Evolutionary conservation across 805 yeast species (phyloP), one percentile per base, ranked within the genome.

Genomic region (Saturnispora diversa): DNA sequence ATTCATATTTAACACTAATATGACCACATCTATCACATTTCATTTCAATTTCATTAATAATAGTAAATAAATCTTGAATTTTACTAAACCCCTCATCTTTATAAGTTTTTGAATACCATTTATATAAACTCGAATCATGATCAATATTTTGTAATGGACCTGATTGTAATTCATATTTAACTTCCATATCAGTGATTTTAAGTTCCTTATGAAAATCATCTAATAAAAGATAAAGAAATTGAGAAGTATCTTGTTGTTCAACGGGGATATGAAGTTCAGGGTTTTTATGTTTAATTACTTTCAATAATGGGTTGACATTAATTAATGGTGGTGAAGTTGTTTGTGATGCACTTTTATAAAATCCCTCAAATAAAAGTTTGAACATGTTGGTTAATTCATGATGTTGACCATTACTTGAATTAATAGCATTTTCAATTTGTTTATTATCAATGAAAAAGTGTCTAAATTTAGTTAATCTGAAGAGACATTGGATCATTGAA

Each of bases 161-260:
- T 4, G 51, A 46, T 31, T 51, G 50, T 6, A 30, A 27, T 7
- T 39, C 37, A 24, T 56, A 48, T 31, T 51, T 51, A 15, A 38
- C 41, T 0, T 52, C 50, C 7, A 52, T 50, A 23, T 54, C 57
- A 13, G n/a, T 31, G 8, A 39, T 10, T 29, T 51, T 53, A 40
- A 82, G 55, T 51, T 84, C 94, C 36, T 77, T 77, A 54, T 84
- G 90, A 10, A 84, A 55, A 46, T 76, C 68, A 52, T 80, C 88
- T 47, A 83, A 60, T 9, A 82, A 48, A 44, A 82, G 74, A 55
- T 81, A 66, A 32, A 84, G 58, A 51, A 81, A 81, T 50, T 84
- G 92, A 40, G 83, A 86, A 1, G 88, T 79, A 56, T 84, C 94
- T 53, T 84, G 92, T 51, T 84, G 94, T 50, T 80, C 85, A 48